phyloP scores from a whole-genome alignment of 768 basidiomycete genomes.

The Rubroboletus pulcherrimus region DNA sequence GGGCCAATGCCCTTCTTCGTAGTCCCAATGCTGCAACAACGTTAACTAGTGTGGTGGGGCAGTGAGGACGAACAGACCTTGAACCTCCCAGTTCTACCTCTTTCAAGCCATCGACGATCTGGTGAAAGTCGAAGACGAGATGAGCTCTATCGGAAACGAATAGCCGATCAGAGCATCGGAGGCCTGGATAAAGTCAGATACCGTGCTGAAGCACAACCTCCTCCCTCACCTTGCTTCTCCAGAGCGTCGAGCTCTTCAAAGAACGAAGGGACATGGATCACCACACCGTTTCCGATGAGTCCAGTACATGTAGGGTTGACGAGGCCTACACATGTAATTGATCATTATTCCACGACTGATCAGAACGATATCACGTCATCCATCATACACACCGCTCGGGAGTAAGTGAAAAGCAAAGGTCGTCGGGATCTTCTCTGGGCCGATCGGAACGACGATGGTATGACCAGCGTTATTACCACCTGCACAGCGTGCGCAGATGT shows the following conservation, averaged over 20 bases:
- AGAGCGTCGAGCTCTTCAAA: constrained; percentile 89
- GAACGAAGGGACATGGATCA: constrained; percentile 92
- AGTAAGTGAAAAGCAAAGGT: constrained; percentile 95
- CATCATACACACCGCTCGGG: constrained; percentile 65
- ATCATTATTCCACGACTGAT: background rate
- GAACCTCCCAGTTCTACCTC: constrained; percentile 94
- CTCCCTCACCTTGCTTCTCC: constrained; percentile 66
- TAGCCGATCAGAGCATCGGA: constrained; percentile 78
- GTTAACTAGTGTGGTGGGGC: background rate
- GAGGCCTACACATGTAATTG: constrained; percentile 10
- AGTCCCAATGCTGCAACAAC: constrained; percentile 76
- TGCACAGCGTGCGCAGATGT: constrained; percentile 93
- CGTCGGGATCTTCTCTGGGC: constrained; percentile 65
- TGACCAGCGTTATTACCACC: constrained; percentile 99
- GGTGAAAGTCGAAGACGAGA: constrained; percentile 98
- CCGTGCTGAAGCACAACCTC: background rate
- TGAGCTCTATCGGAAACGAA: constrained; percentile 96
- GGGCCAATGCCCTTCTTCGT: constrained; percentile 99
- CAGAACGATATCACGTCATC: background rate
- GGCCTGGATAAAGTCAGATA: constrained; percentile 46
- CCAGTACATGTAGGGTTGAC: constrained; percentile 61
- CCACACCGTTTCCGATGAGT: constrained; percentile 92
- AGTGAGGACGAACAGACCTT: constrained; percentile 41
- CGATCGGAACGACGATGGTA: constrained; percentile 84
- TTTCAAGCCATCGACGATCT: constrained; percentile 98